Percentiles rank a stretch among this genome's conserved stretches.
Evolutionary conservation across 768 basidiomycete species (phyloP).

Genomic region (Suillus ampliporus): DNA sequence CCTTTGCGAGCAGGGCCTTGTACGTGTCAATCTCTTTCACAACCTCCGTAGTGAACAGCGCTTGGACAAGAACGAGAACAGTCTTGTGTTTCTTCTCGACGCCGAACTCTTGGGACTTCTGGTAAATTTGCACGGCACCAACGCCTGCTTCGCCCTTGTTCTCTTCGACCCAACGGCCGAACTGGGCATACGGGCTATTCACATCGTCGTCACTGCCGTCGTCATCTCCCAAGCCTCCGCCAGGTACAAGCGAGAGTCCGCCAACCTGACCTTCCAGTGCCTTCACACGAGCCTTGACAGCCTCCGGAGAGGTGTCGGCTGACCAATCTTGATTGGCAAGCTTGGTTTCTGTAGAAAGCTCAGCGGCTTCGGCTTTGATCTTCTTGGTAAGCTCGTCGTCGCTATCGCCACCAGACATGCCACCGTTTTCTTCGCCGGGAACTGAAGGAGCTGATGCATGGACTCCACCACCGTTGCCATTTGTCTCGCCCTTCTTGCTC

Average conservation of each 20-base stretch:
- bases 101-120: constrained; percentile 89
- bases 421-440: constrained; percentile 48
- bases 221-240: constrained; percentile 63
- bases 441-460: constrained; percentile 44
- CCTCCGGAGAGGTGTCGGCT: constrained; percentile 89
- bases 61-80: constrained; percentile 80
- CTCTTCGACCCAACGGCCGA: constrained; percentile 87
- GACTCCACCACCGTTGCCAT: constrained; percentile 53
- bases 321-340: constrained; percentile 85
- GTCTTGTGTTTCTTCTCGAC: constrained; percentile 96
- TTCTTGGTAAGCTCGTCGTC: constrained; percentile 90
- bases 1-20: constrained; percentile 77
- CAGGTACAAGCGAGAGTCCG: constrained; percentile 43
- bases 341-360: constrained; percentile 65
- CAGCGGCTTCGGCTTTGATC: constrained; percentile 89
- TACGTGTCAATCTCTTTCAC: constrained; percentile 68
- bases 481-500: constrained; percentile 51
- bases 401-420: constrained; percentile 64
- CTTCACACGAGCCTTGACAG: constrained; percentile 82
- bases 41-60: constrained; percentile 79
- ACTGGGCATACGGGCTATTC: constrained; percentile 84
- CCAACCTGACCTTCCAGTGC: constrained; percentile 68
- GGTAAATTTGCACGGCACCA: constrained; percentile 70
- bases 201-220: constrained; percentile 89
- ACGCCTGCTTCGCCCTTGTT: constrained; percentile 48